Percentiles rank a stretch among this genome's conserved stretches.
phyloP scores from a whole-genome alignment of 805 yeast species.

The Metschnikowia lunata region DNA sequence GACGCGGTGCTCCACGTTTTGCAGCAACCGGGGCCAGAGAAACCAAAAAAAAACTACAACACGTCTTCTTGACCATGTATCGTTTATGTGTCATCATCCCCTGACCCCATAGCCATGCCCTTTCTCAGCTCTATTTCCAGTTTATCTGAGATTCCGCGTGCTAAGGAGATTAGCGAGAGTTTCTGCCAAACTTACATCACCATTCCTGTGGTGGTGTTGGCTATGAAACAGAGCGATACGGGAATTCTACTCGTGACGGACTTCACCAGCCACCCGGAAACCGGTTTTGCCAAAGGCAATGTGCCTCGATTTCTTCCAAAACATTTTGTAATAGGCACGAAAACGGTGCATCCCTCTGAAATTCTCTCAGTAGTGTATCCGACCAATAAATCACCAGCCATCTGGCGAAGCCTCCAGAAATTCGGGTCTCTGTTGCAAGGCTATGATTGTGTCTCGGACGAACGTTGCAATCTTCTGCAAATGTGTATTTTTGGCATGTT shows the following conservation, averaged over 20 bases:
- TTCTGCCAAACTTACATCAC: not conserved
- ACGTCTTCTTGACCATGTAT: no score
- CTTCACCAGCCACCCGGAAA: slow-evolving; percentile 12
- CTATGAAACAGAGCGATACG: slow-evolving; percentile 1
- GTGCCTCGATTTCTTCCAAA: slow-evolving; percentile 8
- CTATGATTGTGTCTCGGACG: not conserved
- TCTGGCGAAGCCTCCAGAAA: slow-evolving; percentile 4
- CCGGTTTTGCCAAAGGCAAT: slow-evolving; percentile 4
- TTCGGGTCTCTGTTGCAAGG: not conserved
- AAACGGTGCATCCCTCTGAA: slow-evolving; percentile 1
- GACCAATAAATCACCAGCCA: not conserved
- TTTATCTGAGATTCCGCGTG: not conserved
- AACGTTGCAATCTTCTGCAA: slow-evolving; percentile 4
- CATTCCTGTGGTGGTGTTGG: slow-evolving; percentile 16
- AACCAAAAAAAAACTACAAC: no score
- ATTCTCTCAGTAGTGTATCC: slow-evolving; percentile 11
- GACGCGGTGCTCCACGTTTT: no score
- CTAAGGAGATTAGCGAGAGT: not conserved
- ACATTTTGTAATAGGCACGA: slow-evolving; percentile 4
- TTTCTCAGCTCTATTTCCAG: not conserved
- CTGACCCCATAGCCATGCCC: no score
- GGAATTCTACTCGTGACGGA: slow-evolving; percentile 18
- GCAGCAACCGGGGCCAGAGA: no score
- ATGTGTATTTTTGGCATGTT: slow-evolving; percentile 5
- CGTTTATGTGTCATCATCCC: no score